Evolutionary conservation across 331 rosid genomes (phyloP).

Genomic region (Stylosanthes scabra): DNA sequence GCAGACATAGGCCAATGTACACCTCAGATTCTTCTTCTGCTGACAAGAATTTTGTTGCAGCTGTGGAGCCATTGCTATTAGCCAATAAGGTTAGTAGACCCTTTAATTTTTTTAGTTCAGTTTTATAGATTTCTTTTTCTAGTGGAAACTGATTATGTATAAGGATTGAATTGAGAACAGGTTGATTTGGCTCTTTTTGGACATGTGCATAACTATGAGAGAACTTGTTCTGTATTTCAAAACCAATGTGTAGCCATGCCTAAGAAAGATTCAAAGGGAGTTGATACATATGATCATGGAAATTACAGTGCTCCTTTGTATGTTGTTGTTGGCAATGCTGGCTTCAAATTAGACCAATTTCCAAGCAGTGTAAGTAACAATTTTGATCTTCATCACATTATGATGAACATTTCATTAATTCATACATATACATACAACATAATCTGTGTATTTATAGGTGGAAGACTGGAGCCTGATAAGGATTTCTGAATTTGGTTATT

Average conservation of each 20-base stretch:
- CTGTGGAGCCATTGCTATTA: constrained; percentile 74
- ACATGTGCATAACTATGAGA: constrained; percentile 87
- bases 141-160: background rate
- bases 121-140: background rate
- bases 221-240: constrained; percentile 72
- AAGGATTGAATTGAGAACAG: constrained; percentile 47
- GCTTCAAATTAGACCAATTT: constrained; percentile 72
- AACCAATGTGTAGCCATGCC: constrained; percentile 64
- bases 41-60: constrained; percentile 43
- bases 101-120: too few relatives aligned
- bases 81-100: constrained; percentile 53
- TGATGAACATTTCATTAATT: background rate
- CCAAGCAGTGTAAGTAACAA: constrained; percentile 46
- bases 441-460: constrained; percentile 39
- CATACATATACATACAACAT: background rate
- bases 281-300: constrained; percentile 68
- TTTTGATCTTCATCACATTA: constrained; percentile 2
- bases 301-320: constrained; percentile 90
- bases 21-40: constrained; percentile 31
- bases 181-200: constrained; percentile 83
- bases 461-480: constrained; percentile 70
- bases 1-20: constrained; percentile 95
- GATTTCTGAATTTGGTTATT: constrained; percentile 69
- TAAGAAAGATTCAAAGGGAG: constrained; percentile 57
- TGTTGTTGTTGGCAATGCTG: constrained; percentile 87